Percentiles rank a stretch among this genome's conserved stretches.
These are phyloP conservation scores for Botrytis elliptica DNA, from an alignment of 2,329 filamentous ascomycete genomes.

Conservation along the genomic window DNA sequence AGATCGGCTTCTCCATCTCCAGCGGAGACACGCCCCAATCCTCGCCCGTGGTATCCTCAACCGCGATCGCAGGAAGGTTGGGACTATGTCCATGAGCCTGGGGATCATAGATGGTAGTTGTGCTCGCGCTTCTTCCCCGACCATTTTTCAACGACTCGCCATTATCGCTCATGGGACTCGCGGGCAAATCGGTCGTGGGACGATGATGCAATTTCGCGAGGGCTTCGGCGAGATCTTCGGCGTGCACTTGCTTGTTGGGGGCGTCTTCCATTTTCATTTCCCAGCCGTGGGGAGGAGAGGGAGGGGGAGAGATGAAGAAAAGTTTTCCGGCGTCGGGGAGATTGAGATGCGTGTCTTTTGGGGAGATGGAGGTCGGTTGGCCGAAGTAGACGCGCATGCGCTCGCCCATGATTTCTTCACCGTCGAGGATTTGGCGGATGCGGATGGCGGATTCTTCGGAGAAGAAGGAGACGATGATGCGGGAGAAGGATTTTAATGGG, in stretches of 20 bases:
- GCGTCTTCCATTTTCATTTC: conserved; percentile 66
- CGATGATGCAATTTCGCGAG: conserved; percentile 59
- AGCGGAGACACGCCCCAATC: conserved; percentile 46
- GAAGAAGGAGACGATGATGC: conserved; percentile 78
- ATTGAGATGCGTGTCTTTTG: conserved; percentile 57
- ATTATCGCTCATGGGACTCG: conserved; percentile 45
- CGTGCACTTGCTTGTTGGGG: conserved; percentile 68
- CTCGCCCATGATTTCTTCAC: conserved; percentile 69
- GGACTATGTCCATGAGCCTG: conserved; percentile 54
- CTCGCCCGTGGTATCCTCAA: conserved; percentile 62
- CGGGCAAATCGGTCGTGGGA: conserved; percentile 39
- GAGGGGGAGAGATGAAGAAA: conserved; percentile 71
- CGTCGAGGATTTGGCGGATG: conserved; percentile 72
- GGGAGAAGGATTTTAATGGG: conserved; percentile 77
- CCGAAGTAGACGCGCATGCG: conserved; percentile 69
- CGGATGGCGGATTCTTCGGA: conserved; percentile 66
- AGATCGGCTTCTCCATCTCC: conserved; percentile 45
- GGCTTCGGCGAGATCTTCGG: conserved; percentile 66
- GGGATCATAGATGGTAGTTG: conserved; percentile 65
- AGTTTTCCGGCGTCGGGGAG: conserved; percentile 68
- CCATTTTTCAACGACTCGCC: conserved; percentile 27
- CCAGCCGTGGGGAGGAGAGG: conserved; percentile 67
- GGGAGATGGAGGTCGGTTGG: conserved; percentile 56
- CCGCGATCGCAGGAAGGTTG: conserved; percentile 61
- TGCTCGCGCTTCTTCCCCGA: conserved; percentile 56